Base-by-base conservation (phyloP, 2,329 filamentous ascomycete genomes). In the Ophiostoma perfectum region DNA sequence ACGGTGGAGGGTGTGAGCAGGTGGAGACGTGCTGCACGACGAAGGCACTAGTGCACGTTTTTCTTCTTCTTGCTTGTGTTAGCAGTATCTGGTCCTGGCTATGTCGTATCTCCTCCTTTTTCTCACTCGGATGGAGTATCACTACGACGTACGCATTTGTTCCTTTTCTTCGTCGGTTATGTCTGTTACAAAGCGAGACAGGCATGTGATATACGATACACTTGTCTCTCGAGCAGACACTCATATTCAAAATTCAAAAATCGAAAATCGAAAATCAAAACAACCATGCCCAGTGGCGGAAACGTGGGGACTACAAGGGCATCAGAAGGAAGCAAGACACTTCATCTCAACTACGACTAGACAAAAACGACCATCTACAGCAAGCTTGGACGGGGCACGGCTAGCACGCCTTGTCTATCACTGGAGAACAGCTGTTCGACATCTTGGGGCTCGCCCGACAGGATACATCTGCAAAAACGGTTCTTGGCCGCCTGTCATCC, bases 81-180 rank as follows among this genome's bases (percentile, higher is more conserved):
- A 27, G 27, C 27, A 27, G 27, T 27, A 55, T 55, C 49, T 18
- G 27, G 49, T 55, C 47, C 12, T 55, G n/a, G 49, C 18, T 55
- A 36, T 16, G 49, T 55, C n/a, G 49, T 55, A 55, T 55, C 49
- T 55, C 49, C 49, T 55, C 49, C 49, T 55, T 27, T 55, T 55
- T 16, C 8, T 44, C 12, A 12, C 42, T 44, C 42, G 47, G 42
- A 45, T 12, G 42, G 42, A 45, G 42, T 45, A 45, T 45, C 14
- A 45, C 14, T 45, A 45, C 42, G 42, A 8, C 8, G 42, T 45
- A 11, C 14, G 27, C 42, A 11, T 12, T 45, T 45, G 42, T 45
- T 12, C 14, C 5, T 45, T 2, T 45, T 12, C 42, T 45, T 45
- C 42, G 42, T 45, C 14, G 27, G 9, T 45, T 12, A 45, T 45